Evolutionary conservation across 306 rosid species (phyloP), one percentile per base, ranked within the genome.

Genomic region (Cucurbita pepo): DNA sequence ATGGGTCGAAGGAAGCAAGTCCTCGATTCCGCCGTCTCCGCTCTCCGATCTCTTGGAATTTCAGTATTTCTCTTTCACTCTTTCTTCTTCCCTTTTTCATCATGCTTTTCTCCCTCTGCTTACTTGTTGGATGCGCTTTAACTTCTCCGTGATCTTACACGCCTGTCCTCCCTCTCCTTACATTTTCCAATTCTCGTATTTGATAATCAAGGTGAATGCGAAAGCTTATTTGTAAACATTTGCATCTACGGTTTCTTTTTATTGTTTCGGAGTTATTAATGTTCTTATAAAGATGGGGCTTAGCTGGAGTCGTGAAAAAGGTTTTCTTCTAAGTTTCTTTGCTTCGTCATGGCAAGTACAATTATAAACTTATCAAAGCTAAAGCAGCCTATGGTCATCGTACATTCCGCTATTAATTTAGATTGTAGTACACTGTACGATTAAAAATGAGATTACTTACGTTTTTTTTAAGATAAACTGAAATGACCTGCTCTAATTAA

Each of bases 1-100:
- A 94, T 90, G 98, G 96, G 98, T 57, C 89, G 97, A 3, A 88
- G 98, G 13, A 81, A 82, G 70, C 89, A 82, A 77, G 83, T 94
- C 12, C 81, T 94, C 18, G 84, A 94, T 10, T 77, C 90, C 10
- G 90, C 98, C 45, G 94, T 94, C 52, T 81, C 91, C 9, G 82
- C 83, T 76, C 92, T 94, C 9, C 81, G 72, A 50, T 83, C 92
- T 6, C 88, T 83, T 18, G 86, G 90, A 21, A 87, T 93, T 62
- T 81, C 74, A 72, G 97, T 90, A 74, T 10, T 34, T 54, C 37
- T 37, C 72, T 63, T 19, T 12, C 8, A 43, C 47, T 30, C 34
- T 30, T 30, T 0, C 34, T 30, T 30, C 34, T 30, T 30, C 0
- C 34, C 34, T 30, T 30, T 30, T 30, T 30, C 34, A 30, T 30